A percentile compares a stretch with the other conserved stretches of the same genome.
Evolutionary conservation across 2,329 filamentous ascomycete genomes (phyloP).

Genomic region (Aspergillus tanneri): DNA sequence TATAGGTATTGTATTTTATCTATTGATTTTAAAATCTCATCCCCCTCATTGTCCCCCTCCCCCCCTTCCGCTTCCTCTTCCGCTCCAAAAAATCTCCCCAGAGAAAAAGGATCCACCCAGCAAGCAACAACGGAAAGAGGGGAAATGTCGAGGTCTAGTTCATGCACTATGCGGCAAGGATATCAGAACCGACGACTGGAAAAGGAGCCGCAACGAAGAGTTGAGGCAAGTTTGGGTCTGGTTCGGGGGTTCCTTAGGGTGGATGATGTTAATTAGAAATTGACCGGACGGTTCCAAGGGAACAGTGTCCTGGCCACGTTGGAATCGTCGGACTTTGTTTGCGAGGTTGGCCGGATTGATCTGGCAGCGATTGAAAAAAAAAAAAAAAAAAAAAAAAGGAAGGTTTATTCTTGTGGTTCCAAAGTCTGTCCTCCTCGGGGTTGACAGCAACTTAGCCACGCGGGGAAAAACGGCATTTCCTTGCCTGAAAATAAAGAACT

Average conservation of each 20-base stretch:
- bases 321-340: no score
- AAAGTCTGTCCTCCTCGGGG: no score
- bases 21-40: background rate
- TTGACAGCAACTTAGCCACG: background rate
- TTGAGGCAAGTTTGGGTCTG: no score
- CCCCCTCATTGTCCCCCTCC: background rate
- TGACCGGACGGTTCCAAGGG: no score
- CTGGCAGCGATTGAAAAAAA: background rate
- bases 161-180: constrained; percentile 12
- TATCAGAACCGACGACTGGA: constrained; percentile 9
- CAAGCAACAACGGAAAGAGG: background rate
- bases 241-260: no score
- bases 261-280: no score
- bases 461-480: background rate
- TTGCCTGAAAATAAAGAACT: background rate
- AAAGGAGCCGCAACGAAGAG: constrained; percentile 15
- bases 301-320: no score
- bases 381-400: constrained; percentile 9
- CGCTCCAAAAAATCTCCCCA: background rate
- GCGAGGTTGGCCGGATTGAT: no score
- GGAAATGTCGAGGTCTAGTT: constrained; percentile 7
- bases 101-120: constrained; percentile 4
- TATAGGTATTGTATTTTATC: background rate
- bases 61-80: background rate
- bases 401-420: background rate